Conservation (phyloP, 208 protist genomes). For the Lotmaria passim region DNA sequence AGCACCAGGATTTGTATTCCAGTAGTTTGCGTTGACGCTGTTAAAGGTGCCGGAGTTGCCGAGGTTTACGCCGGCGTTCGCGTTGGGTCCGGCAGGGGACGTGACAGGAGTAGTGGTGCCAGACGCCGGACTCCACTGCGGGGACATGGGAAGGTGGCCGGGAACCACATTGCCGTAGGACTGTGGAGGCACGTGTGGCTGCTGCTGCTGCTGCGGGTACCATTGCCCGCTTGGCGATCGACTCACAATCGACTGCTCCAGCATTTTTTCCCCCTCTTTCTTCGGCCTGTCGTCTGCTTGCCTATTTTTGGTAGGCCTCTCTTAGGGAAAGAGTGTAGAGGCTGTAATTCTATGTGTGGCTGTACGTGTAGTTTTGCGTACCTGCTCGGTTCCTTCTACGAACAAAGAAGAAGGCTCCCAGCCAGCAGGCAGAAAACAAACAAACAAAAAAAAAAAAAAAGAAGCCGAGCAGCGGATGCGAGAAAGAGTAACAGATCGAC, state of each 20-base stretch:
- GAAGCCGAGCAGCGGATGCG: too few relatives aligned
- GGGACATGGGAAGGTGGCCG: not conserved
- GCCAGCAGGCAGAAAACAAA: too few relatives aligned
- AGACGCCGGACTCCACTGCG: slow-evolving; percentile 24
- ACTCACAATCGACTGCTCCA: slow-evolving; percentile 31
- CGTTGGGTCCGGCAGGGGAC: not conserved
- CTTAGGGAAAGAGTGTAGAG: not conserved
- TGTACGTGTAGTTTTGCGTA: too few relatives aligned
- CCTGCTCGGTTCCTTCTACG: too few relatives aligned
- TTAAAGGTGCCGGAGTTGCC: slow-evolving; percentile 27
- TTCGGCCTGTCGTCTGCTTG: too few relatives aligned
- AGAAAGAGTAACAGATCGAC: too few relatives aligned
- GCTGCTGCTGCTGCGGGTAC: slow-evolving; percentile 47
- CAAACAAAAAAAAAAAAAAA: not conserved
- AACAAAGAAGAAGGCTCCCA: too few relatives aligned
- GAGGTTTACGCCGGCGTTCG: slow-evolving; percentile 1
- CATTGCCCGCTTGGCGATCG: slow-evolving; percentile 44
- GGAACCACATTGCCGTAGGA: slow-evolving; percentile 4
- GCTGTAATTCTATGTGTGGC: too few relatives aligned
- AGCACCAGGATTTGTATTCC: slow-evolving; percentile 7
- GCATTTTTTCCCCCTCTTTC: not conserved
- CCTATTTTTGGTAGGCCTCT: not conserved
- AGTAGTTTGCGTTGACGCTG: slow-evolving; percentile 20
- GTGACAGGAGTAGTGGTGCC: slow-evolving; percentile 8
- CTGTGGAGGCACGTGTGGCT: not conserved